Evolutionary conservation across 169 alveolate genomes (phyloP), one percentile per base, ranked within the genome.

Genomic region (Eimeria praecox): DNA sequence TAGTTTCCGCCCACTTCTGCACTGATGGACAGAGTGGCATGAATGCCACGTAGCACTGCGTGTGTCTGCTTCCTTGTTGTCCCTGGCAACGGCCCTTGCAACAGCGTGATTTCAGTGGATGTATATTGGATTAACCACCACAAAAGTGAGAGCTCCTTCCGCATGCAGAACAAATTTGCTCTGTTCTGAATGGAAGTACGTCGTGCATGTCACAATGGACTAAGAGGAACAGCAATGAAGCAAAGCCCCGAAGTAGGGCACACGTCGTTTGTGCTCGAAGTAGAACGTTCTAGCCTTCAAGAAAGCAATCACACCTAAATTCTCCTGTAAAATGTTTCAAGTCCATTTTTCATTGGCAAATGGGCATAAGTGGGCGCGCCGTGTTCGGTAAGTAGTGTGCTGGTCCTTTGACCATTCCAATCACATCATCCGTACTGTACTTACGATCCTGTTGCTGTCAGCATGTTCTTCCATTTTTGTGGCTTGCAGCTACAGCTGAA

Each of bases 211-310:
- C 33, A 20, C 5, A 35, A 20, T 73, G 20, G 78, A 38, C 33
- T 33, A 38, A 16, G 18, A 40, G 54, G 1, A 12, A 35, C 83
- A 6, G 52, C 14, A 2, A 52, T 6, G 33, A 2, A 14, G 44
- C 10, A 69, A 30, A 73, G 83, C 83, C 83, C 83, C 83, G 54
- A 52, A 38, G 35, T 3, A 35, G 83, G 52, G 33, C 83, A 40
- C 18, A 38, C 33, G 49, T 4, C 38, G 3, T 12, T 35, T 35
- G 54, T 38, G 52, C 12, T 38, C 54, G 73, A 38, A 35, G 52
- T 38, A 20, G 33, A 38, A 49, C 30, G n/a, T 73, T 73, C 33
- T 6, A 73, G 5, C 33, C 16, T 38, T 2, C 83, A 3, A 38
- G 83, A 0, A 3, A 12, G 24, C 52, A 16, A 20, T 2, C 2